These are phyloP conservation scores for Besnoitia besnoiti DNA, from an alignment of 169 alveolate genomes.

Conservation along the genomic window DNA sequence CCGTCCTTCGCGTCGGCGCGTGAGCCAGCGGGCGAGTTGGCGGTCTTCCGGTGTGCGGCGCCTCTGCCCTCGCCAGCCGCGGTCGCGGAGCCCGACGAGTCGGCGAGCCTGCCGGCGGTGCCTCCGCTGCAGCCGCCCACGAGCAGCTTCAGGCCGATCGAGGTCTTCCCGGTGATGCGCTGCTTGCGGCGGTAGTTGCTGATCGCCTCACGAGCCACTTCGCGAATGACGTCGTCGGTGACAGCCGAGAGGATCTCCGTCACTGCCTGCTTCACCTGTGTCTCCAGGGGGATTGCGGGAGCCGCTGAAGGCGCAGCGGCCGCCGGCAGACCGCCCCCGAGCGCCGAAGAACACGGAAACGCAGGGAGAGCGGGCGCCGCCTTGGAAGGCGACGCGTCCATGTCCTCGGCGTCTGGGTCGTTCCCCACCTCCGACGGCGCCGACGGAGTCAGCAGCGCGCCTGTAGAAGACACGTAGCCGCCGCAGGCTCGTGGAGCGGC, in stretches of 20 bases:
- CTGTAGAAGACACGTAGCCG: no score
- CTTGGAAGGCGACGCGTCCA: background rate
- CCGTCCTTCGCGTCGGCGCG: no score
- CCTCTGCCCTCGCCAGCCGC: background rate
- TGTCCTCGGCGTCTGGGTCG: background rate
- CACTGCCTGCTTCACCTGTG: conserved; percentile 53
- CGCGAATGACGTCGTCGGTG: conserved; percentile 53
- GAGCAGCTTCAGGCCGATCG: conserved; percentile 53
- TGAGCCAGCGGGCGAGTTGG: no score
- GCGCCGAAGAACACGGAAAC: background rate
- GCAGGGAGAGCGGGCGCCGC: background rate
- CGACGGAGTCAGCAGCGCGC: conserved; percentile 2
- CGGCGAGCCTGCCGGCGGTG: background rate
- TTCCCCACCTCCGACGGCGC: conserved; percentile 18
- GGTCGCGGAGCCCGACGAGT: background rate
- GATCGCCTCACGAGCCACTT: conserved; percentile 61
- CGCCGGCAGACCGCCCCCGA: background rate
- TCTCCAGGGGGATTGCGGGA: conserved; percentile 14
- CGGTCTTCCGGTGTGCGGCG: background rate
- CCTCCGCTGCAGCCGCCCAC: conserved; percentile 14
- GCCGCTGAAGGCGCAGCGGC: background rate
- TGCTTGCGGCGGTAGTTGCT: conserved; percentile 61
- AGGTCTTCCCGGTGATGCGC: conserved; percentile 52
- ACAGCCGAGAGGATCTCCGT: conserved; percentile 57
- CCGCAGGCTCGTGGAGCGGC: no score